phyloP scores from a whole-genome alignment of 352 stramenopile genomes.

The Phytophthora pinifolia region DNA sequence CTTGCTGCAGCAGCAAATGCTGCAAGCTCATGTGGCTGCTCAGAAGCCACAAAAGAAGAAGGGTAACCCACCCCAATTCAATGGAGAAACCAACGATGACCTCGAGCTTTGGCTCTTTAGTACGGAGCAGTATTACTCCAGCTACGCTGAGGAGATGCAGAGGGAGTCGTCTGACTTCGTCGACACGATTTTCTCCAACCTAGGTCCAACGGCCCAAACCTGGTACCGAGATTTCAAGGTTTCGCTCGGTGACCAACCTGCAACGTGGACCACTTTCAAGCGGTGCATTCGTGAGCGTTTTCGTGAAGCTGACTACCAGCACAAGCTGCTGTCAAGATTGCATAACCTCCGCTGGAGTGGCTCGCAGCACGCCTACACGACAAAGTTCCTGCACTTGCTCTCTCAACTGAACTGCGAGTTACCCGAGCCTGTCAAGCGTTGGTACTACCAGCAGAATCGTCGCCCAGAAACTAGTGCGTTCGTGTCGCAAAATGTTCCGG shows the following conservation, averaged over 20 bases:
- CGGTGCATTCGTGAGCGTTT: neutral
- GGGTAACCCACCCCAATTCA: slow-evolving; percentile 2
- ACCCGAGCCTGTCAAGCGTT: slow-evolving; percentile 4
- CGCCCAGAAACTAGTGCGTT: neutral
- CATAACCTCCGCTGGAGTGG: neutral
- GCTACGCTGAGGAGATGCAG: neutral
- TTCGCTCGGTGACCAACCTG: neutral
- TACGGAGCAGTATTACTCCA: slow-evolving; percentile 12
- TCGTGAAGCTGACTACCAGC: slow-evolving; percentile 8
- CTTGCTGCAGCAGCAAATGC: slow-evolving; percentile 12
- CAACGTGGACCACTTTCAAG: slow-evolving; percentile 6
- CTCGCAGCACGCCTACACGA: slow-evolving; percentile 1
- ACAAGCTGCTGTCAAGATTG: slow-evolving; percentile 5
- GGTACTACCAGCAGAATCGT: slow-evolving; percentile 5
- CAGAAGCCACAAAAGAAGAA: slow-evolving; percentile 10
- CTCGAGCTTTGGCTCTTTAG: slow-evolving; percentile 14
- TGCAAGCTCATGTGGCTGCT: slow-evolving; percentile 1
- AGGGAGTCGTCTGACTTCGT: slow-evolving; percentile 3
- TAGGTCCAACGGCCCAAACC: neutral
- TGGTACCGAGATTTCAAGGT: slow-evolving; percentile 16
- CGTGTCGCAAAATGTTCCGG: neutral
- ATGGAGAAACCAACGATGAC: slow-evolving; percentile 2
- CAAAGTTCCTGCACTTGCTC: neutral
- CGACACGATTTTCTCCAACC: slow-evolving; percentile 7
- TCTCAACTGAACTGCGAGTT: neutral